Percentiles rank a stretch among this genome's conserved stretches.
Evolutionary conservation across 768 basidiomycete genomes (phyloP).

Genomic region (Nevesoporus exiguus): DNA sequence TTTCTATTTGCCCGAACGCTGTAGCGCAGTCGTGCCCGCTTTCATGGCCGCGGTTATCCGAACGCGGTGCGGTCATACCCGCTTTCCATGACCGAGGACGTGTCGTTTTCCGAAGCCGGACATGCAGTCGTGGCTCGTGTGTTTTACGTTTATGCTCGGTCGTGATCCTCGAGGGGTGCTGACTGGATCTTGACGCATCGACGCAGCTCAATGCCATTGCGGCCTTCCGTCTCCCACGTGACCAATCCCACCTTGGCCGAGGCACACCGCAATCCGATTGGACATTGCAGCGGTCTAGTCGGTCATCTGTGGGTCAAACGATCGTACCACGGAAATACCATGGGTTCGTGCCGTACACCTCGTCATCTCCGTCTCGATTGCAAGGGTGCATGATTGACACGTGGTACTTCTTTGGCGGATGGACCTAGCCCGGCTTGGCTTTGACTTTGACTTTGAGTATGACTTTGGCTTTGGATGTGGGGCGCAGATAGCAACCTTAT

Average conservation of each 20-base stretch:
- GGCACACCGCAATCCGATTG: slow-evolving; percentile 52
- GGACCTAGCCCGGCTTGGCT: no score
- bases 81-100: no score
- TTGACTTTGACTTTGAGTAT: neutral
- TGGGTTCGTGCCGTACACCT: slow-evolving; percentile 20
- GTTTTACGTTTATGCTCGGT: neutral
- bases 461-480: neutral
- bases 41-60: no score
- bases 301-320: slow-evolving; percentile 42
- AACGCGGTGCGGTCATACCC: no score
- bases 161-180: no score
- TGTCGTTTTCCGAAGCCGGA: slow-evolving; percentile 25
- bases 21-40: no score
- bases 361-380: neutral
- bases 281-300: slow-evolving; percentile 43
- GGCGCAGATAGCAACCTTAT: no score
- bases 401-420: neutral
- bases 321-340: slow-evolving; percentile 20
- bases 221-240: slow-evolving; percentile 20
- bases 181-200: no score
- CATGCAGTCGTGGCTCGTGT: slow-evolving; percentile 25
- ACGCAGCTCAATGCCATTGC: neutral
- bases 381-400: neutral
- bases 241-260: slow-evolving; percentile 45
- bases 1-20: slow-evolving; percentile 25